These are phyloP conservation scores for Mollisiaceae sp. DNA, from an alignment of 2,329 filamentous ascomycete genomes.

Conservation along the genomic window DNA sequence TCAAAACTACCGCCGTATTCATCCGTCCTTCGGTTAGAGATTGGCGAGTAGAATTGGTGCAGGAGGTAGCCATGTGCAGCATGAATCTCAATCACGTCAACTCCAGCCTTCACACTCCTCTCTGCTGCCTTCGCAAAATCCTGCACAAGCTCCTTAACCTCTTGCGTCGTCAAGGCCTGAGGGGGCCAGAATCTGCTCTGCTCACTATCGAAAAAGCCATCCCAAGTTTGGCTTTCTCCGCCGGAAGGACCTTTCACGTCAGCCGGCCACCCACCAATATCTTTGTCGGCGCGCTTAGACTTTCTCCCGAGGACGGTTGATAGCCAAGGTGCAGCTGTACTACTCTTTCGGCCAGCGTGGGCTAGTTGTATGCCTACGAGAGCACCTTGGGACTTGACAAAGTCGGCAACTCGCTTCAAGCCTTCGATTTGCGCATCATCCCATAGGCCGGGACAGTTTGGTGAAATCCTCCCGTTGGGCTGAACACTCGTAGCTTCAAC, in stretches of 20 bases:
- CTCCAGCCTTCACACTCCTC: slow-evolving; percentile 37
- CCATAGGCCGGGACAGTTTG: slow-evolving; percentile 39
- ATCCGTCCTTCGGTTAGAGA: slow-evolving; percentile 64
- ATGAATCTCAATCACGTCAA: slow-evolving; percentile 60
- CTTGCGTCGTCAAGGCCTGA: slow-evolving; percentile 59
- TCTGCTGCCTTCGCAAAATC: slow-evolving; percentile 42
- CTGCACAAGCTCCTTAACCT: slow-evolving; percentile 41
- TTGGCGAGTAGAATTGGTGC: slow-evolving; percentile 64
- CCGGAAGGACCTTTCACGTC: slow-evolving; percentile 55
- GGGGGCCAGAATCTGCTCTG: slow-evolving; percentile 40
- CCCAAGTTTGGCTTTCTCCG: slow-evolving; percentile 42
- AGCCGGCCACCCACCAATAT: slow-evolving; percentile 41
- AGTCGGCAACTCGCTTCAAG: slow-evolving; percentile 43
- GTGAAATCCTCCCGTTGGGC: slow-evolving; percentile 35
- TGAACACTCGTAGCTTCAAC: slow-evolving; percentile 37
- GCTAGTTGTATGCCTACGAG: slow-evolving; percentile 71
- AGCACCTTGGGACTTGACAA: slow-evolving; percentile 56
- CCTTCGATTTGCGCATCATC: slow-evolving; percentile 42
- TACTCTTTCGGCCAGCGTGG: slow-evolving; percentile 59
- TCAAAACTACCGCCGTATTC: slow-evolving; percentile 66
- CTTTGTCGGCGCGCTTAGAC: not conserved
- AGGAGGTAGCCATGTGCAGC: slow-evolving; percentile 69
- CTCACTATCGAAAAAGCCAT: slow-evolving; percentile 37
- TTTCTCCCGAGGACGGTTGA: not conserved
- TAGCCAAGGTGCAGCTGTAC: slow-evolving; percentile 41